A percentile compares a stretch with the other conserved stretches of the same genome.
Conservation (phyloP, 441 rosid species). For the California macrophylla region DNA sequence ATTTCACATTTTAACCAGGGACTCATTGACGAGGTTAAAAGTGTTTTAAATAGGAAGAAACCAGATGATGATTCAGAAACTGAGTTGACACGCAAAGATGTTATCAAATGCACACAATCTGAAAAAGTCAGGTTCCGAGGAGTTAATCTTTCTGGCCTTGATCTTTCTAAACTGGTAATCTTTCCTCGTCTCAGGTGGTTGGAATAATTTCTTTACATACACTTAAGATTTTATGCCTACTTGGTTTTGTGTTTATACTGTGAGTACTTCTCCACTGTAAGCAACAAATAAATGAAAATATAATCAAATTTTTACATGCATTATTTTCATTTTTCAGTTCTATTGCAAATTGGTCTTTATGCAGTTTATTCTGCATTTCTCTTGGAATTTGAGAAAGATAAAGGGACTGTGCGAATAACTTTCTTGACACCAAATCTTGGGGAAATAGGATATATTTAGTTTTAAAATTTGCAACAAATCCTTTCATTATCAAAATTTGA, state of each 20-base stretch:
- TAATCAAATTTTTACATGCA: background rate
- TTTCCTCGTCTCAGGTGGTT: constrained; percentile 15
- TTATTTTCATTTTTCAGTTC: background rate
- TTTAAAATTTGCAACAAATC: background rate
- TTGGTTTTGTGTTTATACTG: constrained; percentile 4
- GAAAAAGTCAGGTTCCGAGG: constrained; percentile 74
- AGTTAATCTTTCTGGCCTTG: constrained; percentile 75
- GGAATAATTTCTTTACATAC: background rate
- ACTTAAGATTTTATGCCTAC: background rate
- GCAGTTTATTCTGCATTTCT: background rate
- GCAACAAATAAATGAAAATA: background rate
- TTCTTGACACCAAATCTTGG: background rate
- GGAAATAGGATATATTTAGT: background rate
- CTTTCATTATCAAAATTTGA: background rate
- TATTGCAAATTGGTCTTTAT: background rate
- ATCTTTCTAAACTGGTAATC: constrained; percentile 85
- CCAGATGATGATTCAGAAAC: constrained; percentile 45
- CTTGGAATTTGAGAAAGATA: background rate
- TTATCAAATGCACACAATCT: constrained; percentile 81
- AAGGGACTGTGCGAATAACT: background rate
- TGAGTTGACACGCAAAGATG: constrained; percentile 66
- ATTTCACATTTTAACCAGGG: constrained; percentile 39
- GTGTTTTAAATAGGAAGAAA: constrained; percentile 37
- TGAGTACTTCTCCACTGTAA: background rate
- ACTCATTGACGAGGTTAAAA: constrained; percentile 47